phyloP scores from a whole-genome alignment of 805 yeast genomes.

The Starmerella sp. region DNA sequence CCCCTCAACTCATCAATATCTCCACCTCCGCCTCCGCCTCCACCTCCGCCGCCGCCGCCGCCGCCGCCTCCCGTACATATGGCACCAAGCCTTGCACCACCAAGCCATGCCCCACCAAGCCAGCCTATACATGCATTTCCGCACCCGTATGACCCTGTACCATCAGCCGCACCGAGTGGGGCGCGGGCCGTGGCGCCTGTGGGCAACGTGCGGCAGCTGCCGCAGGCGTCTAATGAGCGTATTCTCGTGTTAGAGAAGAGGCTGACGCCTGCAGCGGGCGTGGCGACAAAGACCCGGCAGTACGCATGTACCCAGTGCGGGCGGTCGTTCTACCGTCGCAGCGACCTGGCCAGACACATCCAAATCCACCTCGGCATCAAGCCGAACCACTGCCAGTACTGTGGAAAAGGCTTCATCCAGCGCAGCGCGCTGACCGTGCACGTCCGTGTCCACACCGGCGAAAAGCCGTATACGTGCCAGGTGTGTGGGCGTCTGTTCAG shows the following conservation, averaged over 20 bases:
- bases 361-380: conserved; percentile 44
- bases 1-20: neutral
- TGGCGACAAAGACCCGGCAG: conserved; percentile 7
- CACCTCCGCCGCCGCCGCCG: no score
- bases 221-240: neutral
- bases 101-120: neutral
- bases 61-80: neutral
- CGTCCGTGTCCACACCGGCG: conserved; percentile 68
- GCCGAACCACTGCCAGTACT: conserved; percentile 39
- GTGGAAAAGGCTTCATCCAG: conserved; percentile 68
- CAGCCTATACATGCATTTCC: neutral
- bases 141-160: neutral
- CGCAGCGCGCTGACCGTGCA: conserved; percentile 77
- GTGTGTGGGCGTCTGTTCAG: conserved; percentile 30
- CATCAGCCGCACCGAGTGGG: neutral
- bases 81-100: neutral
- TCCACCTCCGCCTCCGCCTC: neutral
- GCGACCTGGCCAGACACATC: conserved; percentile 71
- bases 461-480: conserved; percentile 54
- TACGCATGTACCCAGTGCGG: conserved; percentile 41
- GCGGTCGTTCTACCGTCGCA: conserved; percentile 59
- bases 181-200: neutral
- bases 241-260: neutral
- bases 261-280: conserved; percentile 10
- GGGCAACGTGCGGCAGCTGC: neutral